These are phyloP conservation scores for Acanthamoeba castellanii DNA, from an alignment of 208 protist genomes.

Conservation along the genomic window DNA sequence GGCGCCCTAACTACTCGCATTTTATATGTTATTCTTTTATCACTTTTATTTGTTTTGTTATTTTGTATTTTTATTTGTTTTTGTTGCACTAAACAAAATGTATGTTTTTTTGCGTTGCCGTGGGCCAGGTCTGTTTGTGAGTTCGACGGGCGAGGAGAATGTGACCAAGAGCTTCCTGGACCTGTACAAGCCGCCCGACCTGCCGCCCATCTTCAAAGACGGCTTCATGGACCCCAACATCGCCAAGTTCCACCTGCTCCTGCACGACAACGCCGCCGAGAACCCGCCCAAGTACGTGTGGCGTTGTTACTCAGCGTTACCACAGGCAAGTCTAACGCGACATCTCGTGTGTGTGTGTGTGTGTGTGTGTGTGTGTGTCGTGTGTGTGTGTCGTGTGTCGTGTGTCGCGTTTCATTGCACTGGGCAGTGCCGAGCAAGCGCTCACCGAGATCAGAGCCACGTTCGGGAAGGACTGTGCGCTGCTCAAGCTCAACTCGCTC, in stretches of 20 bases:
- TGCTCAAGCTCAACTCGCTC: constrained; percentile 57
- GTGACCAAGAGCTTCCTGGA: constrained; percentile 61
- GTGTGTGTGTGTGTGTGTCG: too few relatives aligned
- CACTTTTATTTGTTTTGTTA: neutral
- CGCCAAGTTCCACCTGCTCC: constrained; percentile 41
- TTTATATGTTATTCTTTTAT: neutral
- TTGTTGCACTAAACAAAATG: too few relatives aligned
- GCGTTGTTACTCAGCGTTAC: neutral
- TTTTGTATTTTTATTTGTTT: neutral
- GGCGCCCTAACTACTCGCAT: neutral
- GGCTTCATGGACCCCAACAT: constrained; percentile 53
- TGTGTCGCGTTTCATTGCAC: neutral
- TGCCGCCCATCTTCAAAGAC: constrained; percentile 47
- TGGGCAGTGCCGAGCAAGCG: constrained; percentile 43
- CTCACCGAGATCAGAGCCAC: constrained; percentile 23
- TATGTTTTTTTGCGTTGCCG: too few relatives aligned
- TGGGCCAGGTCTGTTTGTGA: constrained; percentile 9
- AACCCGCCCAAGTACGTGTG: neutral
- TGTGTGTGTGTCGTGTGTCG: too few relatives aligned
- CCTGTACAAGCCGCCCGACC: constrained; percentile 12
- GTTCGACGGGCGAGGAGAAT: constrained; percentile 29
- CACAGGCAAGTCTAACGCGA: too few relatives aligned
- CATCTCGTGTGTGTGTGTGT: too few relatives aligned
- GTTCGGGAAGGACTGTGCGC: constrained; percentile 39
- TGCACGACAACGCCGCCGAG: constrained; percentile 32